These are phyloP conservation scores for Quercus tomentella DNA, from an alignment of 331 rosid species.

Conservation along the genomic window DNA sequence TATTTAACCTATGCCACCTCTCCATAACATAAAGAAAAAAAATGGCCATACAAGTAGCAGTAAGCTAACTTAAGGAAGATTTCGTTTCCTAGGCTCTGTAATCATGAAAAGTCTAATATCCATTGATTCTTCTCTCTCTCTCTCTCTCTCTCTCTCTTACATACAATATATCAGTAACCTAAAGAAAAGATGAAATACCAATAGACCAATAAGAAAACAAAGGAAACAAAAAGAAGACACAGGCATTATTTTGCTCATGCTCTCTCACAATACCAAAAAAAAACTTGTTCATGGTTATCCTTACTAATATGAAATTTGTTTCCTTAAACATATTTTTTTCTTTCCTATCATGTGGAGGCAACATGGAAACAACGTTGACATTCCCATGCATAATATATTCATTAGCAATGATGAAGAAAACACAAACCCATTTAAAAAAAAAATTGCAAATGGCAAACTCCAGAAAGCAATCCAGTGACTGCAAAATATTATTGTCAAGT, in stretches of 20 bases:
- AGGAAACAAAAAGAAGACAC: not conserved
- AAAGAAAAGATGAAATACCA: not conserved
- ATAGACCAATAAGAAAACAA: not conserved
- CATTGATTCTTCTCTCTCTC: not conserved
- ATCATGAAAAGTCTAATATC: not conserved
- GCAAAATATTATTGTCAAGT: not conserved
- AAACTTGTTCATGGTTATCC: not conserved
- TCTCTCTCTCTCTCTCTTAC: not conserved
- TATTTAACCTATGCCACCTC: not conserved
- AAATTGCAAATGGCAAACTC: not conserved
- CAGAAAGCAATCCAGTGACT: not conserved
- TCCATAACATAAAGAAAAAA: not conserved
- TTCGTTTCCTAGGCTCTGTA: not conserved
- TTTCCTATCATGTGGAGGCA: not conserved
- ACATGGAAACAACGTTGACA: too few relatives aligned
- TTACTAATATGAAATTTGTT: not conserved
- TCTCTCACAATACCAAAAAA: not conserved
- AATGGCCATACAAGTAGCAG: not conserved
- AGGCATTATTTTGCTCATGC: not conserved
- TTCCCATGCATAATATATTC: too few relatives aligned
- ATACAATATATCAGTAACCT: not conserved
- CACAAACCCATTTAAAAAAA: not conserved
- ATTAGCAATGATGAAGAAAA: not conserved
- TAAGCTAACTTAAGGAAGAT: not conserved
- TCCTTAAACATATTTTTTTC: not conserved